phyloP scores from a whole-genome alignment of 1,139 yeast genomes.

The Lodderomyces jiufengensis region DNA sequence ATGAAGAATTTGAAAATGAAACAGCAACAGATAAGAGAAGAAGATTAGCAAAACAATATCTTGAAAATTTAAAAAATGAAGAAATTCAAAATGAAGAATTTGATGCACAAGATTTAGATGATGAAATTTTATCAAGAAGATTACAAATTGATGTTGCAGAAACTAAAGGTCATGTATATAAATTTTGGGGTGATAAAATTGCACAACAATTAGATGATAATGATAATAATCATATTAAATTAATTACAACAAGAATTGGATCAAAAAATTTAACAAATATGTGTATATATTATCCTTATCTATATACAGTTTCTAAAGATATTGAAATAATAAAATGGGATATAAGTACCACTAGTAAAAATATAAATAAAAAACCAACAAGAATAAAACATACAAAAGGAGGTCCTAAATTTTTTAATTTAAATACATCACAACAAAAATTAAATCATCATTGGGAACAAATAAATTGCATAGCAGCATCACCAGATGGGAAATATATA shows the following conservation, averaged over 20 bases:
- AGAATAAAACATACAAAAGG: conserved; percentile 66
- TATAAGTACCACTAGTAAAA: conserved; percentile 19
- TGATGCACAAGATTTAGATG: conserved; percentile 90
- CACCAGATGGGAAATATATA: conserved; percentile 82
- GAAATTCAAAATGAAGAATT: conserved; percentile 52
- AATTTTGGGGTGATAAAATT: conserved; percentile 54
- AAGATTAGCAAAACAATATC: conserved; percentile 87
- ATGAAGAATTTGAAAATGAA: conserved; percentile 70
- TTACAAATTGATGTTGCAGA: conserved; percentile 88
- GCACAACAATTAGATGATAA: conserved; percentile 44
- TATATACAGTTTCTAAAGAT: conserved; percentile 84
- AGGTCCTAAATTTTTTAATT: conserved; percentile 41
- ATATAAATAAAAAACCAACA: conserved; percentile 50
- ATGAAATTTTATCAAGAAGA: conserved; percentile 77
- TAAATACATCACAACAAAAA: conserved; percentile 36
- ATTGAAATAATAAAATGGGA: conserved; percentile 77
- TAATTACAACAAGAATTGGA: conserved; percentile 52
- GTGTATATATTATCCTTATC: conserved; percentile 52
- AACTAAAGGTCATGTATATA: conserved; percentile 76
- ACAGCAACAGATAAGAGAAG: conserved; percentile 92
- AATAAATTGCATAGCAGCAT: conserved; percentile 74
- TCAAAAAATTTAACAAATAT: conserved; percentile 55
- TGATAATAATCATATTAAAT: conserved; percentile 16
- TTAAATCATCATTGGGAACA: conserved; percentile 71
- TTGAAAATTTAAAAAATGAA: conserved; percentile 69